Evolutionary conservation across 768 basidiomycete species (phyloP), one percentile per base, ranked within the genome.

Genomic region (Dictyophora rubrovolvata): DNA sequence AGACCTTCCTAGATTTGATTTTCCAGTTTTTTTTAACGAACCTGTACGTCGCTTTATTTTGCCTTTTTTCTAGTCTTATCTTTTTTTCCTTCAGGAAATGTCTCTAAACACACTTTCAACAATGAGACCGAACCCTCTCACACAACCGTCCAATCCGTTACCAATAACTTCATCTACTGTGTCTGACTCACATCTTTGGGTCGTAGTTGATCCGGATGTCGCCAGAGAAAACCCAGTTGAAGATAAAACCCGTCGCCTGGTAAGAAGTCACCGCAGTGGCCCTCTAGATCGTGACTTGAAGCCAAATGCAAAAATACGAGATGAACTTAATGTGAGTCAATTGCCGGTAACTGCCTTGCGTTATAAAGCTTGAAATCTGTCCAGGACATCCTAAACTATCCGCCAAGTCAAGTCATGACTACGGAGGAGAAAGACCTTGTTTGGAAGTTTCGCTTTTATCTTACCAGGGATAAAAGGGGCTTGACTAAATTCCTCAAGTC

Each of bases 401-500:
- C 94, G 0, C 96, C 96, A 0, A 94, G 89, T 60, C 89, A 87
- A 60, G 78, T 80, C 10, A 76, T 99, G 8, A 89, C 83, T 3
- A 85, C 92, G 0, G 89, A 93, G 66, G 95, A 98, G 72, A 96
- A 95, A 68, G 95, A 98, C 64, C 75, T 94, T 47, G 85, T 98
- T 42, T 99, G 96, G 96, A 94, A 95, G 70, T 99, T 95, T 78
- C 83, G 96, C n/a, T 99, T 97, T 73, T 98, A 96, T 64, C 84
- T 99, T 11, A 83, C 86, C 2, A 77, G 93, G 35, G 91, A 94
- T 70, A 94, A 92, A 72, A 85, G 89, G 10, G 93, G 94, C 1
- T 78, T 98, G 46, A 98, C 95, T 35, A 99, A 99, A 69, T 99
- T 99, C 72, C 79, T 99, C 55, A 97, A 92, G 70, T 93, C 92